Percentiles rank a stretch among this genome's conserved stretches.
Conservation (phyloP, 257 asterid genomes). For the Linderniella brevidens region DNA sequence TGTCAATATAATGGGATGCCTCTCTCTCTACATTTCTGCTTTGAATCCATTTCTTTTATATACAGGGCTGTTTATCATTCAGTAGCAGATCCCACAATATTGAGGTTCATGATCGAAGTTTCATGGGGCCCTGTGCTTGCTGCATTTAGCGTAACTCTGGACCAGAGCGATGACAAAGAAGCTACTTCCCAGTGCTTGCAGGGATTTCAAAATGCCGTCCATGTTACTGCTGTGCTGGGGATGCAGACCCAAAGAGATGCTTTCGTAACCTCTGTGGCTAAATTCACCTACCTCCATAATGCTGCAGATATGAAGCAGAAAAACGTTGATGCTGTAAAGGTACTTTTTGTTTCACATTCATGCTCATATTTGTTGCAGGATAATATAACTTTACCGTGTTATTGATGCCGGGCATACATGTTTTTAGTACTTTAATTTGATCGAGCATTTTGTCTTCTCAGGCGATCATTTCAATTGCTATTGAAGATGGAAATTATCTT, state of each 20-base stretch:
- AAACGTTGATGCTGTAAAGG: slow-evolving; percentile 95
- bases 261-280: slow-evolving; percentile 92
- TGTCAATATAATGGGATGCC: no score
- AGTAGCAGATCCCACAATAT: slow-evolving; percentile 75
- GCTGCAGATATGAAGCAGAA: slow-evolving; percentile 99
- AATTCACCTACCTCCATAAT: slow-evolving; percentile 92
- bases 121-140: slow-evolving; percentile 99
- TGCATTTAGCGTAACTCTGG: slow-evolving; percentile 93
- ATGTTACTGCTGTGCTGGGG: slow-evolving; percentile 85
- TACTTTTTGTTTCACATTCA: slow-evolving; percentile 15
- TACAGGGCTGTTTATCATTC: slow-evolving; percentile 67
- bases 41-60: slow-evolving; percentile 11
- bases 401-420: no score
- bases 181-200: slow-evolving; percentile 83
- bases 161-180: slow-evolving; percentile 91
- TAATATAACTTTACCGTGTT: no score
- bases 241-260: slow-evolving; percentile 99
- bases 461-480: slow-evolving; percentile 92
- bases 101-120: slow-evolving; percentile 95
- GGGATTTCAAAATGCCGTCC: slow-evolving; percentile 92
- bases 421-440: no score
- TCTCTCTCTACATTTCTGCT: slow-evolving; percentile 1
- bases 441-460: slow-evolving; percentile 13
- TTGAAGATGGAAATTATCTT: slow-evolving; percentile 89
- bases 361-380: not conserved